A percentile compares a stretch with the other conserved stretches of the same genome.
These are phyloP conservation scores for Trichoderma cornu-damae DNA, from an alignment of 2,329 filamentous ascomycete genomes.

Conservation along the genomic window DNA sequence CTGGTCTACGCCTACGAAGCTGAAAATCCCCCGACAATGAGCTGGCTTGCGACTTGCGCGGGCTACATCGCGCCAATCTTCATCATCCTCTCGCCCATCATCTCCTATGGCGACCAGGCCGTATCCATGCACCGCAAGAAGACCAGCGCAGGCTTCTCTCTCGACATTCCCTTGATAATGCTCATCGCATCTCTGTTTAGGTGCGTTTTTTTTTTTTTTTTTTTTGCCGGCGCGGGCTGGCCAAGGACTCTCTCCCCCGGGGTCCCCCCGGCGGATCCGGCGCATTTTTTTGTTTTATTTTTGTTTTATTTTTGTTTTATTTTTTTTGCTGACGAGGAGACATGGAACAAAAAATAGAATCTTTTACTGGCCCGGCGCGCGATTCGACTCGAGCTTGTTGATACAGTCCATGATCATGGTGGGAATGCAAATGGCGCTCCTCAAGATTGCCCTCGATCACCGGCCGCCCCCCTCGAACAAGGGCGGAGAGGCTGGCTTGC, in stretches of 20 bases:
- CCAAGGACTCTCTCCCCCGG: background rate
- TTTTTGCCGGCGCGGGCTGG: background rate
- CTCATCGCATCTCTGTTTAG: slow-evolving; percentile 62
- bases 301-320: too few species aligned
- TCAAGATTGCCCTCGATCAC: slow-evolving; percentile 65
- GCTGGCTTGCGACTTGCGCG: slow-evolving; percentile 45
- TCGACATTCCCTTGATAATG: slow-evolving; percentile 70
- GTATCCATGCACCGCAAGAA: slow-evolving; percentile 59
- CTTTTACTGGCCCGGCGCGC: slow-evolving; percentile 64
- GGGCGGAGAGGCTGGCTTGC: slow-evolving; percentile 54
- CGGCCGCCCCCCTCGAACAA: slow-evolving; percentile 56
- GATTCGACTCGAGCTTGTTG: slow-evolving; percentile 59
- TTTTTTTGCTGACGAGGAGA: slow-evolving; percentile 24
- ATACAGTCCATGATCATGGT: slow-evolving; percentile 64
- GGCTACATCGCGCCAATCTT: slow-evolving; percentile 58
- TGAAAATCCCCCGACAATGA: slow-evolving; percentile 26
- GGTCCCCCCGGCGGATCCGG: background rate
- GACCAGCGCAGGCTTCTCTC: slow-evolving; percentile 63
- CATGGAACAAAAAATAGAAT: slow-evolving; percentile 43
- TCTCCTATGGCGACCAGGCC: slow-evolving; percentile 63
- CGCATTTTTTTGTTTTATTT: too few species aligned
- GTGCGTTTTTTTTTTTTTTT: slow-evolving; percentile 34
- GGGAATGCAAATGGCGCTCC: slow-evolving; percentile 54
- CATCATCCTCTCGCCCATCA: slow-evolving; percentile 57
- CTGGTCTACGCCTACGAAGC: background rate